phyloP scores from a whole-genome alignment of 306 rosid species.

The Cotoneaster glaucophyllus region DNA sequence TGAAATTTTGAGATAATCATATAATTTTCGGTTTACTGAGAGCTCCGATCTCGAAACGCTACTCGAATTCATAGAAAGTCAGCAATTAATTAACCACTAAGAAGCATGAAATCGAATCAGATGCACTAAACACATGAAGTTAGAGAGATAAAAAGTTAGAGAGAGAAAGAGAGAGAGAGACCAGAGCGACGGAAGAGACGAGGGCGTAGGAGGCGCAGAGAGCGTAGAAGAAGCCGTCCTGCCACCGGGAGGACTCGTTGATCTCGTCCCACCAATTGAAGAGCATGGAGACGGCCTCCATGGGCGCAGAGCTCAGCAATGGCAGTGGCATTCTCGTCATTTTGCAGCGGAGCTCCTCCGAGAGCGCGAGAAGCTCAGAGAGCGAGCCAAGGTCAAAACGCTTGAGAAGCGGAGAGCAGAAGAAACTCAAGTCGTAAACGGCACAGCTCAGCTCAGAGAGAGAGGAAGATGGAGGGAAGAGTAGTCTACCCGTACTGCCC shows the following conservation, averaged over 20 bases:
- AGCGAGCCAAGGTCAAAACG: background rate
- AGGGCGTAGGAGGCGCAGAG: slow-evolving; percentile 76
- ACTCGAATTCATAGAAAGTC: background rate
- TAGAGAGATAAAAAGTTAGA: background rate
- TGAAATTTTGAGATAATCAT: background rate
- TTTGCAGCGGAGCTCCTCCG: background rate
- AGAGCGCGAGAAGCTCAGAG: background rate
- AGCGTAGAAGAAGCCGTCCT: slow-evolving; percentile 52
- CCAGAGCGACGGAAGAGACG: slow-evolving; percentile 78
- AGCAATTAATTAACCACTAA: background rate
- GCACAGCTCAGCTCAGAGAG: background rate
- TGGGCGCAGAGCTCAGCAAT: slow-evolving; percentile 26
- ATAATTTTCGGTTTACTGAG: background rate
- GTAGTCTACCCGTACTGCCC: slow-evolving; percentile 17
- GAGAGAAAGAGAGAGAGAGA: slow-evolving; percentile 15
- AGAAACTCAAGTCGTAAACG: background rate
- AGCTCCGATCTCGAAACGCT: background rate
- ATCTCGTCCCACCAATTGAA: slow-evolving; percentile 57
- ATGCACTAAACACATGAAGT: background rate
- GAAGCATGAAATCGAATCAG: background rate
- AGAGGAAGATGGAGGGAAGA: background rate
- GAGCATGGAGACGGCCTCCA: slow-evolving; percentile 24
- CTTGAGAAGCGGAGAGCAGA: background rate
- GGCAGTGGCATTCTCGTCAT: slow-evolving; percentile 39
- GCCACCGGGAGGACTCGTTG: slow-evolving; percentile 47